phyloP scores from a whole-genome alignment of 2,329 filamentous ascomycete species.

The Diaporthe longicolla region DNA sequence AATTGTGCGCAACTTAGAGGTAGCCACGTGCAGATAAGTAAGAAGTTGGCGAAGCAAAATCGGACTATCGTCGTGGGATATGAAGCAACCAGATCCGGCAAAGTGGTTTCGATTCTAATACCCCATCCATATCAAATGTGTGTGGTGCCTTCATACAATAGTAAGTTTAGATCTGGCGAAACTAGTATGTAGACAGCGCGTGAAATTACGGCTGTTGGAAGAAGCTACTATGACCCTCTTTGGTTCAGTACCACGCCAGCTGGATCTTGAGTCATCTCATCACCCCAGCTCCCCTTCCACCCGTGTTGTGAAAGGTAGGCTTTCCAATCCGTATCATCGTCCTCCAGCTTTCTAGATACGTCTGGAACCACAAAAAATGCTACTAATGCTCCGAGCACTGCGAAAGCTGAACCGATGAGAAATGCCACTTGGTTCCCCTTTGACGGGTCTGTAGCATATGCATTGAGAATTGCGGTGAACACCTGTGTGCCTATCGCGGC shows the following conservation, averaged over 20 bases:
- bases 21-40: no score
- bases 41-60: no score
- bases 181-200: no score
- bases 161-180: no score
- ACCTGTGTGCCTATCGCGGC: conserved; percentile 65
- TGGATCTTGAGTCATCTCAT: conserved; percentile 49
- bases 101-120: no score
- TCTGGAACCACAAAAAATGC: conserved; percentile 63
- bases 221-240: conserved; percentile 22
- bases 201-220: no score
- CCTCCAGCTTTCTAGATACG: conserved; percentile 57
- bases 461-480: conserved; percentile 65
- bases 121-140: no score
- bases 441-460: conserved; percentile 54
- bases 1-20: no score
- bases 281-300: conserved; percentile 55
- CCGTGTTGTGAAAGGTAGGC: conserved; percentile 59
- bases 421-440: conserved; percentile 65
- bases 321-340: conserved; percentile 61
- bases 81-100: no score
- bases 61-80: no score
- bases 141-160: no score
- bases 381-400: conserved; percentile 59
- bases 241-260: conserved; percentile 45
- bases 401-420: conserved; percentile 65